Percentiles rank a stretch among this genome's conserved stretches.
phyloP scores from a whole-genome alignment of 768 basidiomycete species.

The Naganishia onofrii region DNA sequence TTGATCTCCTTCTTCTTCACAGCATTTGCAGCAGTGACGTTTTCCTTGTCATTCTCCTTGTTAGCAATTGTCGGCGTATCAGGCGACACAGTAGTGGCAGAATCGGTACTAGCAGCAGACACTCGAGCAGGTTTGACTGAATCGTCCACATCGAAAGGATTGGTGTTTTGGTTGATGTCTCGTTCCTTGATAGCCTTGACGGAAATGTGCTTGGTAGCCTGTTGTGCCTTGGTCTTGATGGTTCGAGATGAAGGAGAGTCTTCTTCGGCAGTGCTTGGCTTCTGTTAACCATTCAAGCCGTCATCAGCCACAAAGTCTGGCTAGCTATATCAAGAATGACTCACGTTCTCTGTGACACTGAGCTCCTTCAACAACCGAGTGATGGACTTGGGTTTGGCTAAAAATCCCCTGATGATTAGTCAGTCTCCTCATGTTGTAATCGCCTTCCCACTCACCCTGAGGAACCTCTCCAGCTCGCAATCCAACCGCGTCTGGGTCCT shows the following conservation, averaged over 20 bases:
- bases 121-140: constrained; percentile 11
- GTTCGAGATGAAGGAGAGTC: constrained; percentile 18
- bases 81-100: constrained; percentile 13
- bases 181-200: constrained; percentile 5
- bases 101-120: constrained; percentile 20
- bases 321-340: not conserved
- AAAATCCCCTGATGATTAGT: not conserved
- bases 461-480: constrained; percentile 23
- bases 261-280: constrained; percentile 19
- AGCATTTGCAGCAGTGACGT: not conserved
- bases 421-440: not conserved
- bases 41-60: constrained; percentile 18
- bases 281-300: not conserved
- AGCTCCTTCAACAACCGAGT: constrained; percentile 20
- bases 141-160: constrained; percentile 18
- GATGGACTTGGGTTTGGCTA: constrained; percentile 23
- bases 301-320: not conserved
- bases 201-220: constrained; percentile 4
- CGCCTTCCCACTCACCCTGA: not conserved
- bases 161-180: constrained; percentile 10
- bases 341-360: constrained; percentile 22
- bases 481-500: constrained; percentile 33
- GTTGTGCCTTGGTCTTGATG: constrained; percentile 10
- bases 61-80: constrained; percentile 3
- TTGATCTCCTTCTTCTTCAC: constrained; percentile 20